Percentiles rank a stretch among this genome's conserved stretches.
These are phyloP conservation scores for Malassezia cuniculi DNA, from an alignment of 1,284 basidiomycete genomes.

Conservation along the genomic window DNA sequence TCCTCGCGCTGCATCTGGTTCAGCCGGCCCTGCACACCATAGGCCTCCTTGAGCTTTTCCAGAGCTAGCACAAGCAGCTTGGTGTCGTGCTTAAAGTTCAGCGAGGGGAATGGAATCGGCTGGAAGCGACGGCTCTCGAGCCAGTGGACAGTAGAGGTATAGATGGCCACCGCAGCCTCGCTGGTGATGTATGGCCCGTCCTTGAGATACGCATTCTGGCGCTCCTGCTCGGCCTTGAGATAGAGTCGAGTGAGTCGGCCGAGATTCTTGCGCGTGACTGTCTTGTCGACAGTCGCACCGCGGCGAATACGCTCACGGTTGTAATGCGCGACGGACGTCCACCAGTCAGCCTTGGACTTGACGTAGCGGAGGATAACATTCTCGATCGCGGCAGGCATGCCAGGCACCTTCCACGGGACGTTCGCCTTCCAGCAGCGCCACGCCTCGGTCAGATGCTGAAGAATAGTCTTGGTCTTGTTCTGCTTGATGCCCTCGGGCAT, in stretches of 20 bases:
- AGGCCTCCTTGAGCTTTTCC: constrained; percentile 43
- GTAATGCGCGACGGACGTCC: constrained; percentile 83
- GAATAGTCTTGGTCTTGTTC: constrained; percentile 96
- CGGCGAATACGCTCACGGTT: constrained; percentile 87
- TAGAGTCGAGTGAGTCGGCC: constrained; percentile 67
- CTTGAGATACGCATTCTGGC: constrained; percentile 43
- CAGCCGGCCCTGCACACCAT: constrained; percentile 43
- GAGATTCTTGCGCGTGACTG: constrained; percentile 89
- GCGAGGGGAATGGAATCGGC: constrained; percentile 44
- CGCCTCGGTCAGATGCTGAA: constrained; percentile 92
- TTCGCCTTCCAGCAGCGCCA: constrained; percentile 98
- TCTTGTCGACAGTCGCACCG: constrained; percentile 97
- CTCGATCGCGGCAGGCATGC: constrained; percentile 95
- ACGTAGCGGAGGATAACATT: constrained; percentile 98
- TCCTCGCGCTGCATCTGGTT: constrained; percentile 45
- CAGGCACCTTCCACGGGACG: constrained; percentile 92
- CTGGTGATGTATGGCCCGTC: constrained; percentile 44
- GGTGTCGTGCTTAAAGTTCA: constrained; percentile 45
- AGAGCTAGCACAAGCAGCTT: constrained; percentile 42
- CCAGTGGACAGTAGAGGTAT: constrained; percentile 44
- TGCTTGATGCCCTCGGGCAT: constrained; percentile 99
- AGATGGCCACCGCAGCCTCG: constrained; percentile 42
- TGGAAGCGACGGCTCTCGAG: constrained; percentile 43
- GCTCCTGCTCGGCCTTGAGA: constrained; percentile 42
- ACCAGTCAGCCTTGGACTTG: constrained; percentile 99